Base-by-base conservation (phyloP, 495 filamentous ascomycete genomes). In the Xylaria curta region DNA sequence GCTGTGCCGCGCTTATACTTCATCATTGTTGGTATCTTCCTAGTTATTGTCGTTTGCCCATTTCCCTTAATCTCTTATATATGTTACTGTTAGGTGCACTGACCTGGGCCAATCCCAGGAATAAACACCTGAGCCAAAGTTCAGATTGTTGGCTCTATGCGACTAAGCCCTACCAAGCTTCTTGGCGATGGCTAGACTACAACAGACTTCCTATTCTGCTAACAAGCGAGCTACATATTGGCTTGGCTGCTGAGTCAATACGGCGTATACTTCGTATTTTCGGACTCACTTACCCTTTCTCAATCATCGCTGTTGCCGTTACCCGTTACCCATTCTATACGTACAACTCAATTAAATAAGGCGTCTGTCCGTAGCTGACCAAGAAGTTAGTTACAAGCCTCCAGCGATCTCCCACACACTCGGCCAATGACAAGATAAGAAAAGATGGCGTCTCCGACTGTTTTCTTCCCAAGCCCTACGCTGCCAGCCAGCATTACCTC, bases 401-500 rank as follows among this genome's bases (percentile, higher is more conserved):
- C 38, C 42, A 24, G 2, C n/a, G 19, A 42, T 1, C 59, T 62
- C 38, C 38, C 59, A 62, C 59, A 26, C 21, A 44, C 5, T 38
- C 26, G 56, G 59, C n/a, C 31, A 44, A 9, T 13, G n/a, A 24
- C 40, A 70, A 26, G 56, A 46, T 12, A 61, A 53, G 58, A 70
- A 19, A 64, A 33, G 26, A 67, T 67, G 64, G 46, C 64, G 31
- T 54, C 64, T 67, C 46, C 7, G 9, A 67, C 64, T 1, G 3
- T 54, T 40, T 54, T 67, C 17, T n/a, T 1, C 19, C 60, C 69
- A 40, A 31, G 33, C 2, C 24, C 38, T 46, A 19, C 69, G 10
- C 47, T 65, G 19, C 59, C 69, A 9, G 69, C 69, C n/a, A 19
- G 19, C 33, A 60, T 71, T 46, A 71, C 69, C 19, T 49, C 58